Conservation (phyloP, 805 yeast species). For the Candida fluviatilis region DNA sequence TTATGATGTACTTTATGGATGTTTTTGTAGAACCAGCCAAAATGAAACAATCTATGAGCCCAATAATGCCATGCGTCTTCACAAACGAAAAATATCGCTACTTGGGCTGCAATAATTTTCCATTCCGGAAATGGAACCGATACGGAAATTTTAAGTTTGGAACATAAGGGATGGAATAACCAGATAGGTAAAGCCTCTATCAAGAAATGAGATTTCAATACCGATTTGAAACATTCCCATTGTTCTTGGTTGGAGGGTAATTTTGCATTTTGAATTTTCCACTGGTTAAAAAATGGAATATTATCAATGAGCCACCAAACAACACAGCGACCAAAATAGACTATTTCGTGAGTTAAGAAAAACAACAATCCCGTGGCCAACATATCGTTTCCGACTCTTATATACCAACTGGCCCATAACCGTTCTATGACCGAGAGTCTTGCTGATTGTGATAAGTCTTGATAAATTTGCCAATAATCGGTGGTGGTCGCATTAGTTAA, state of each 20-base stretch:
- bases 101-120: constrained; percentile 57
- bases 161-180: constrained; percentile 93
- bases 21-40: constrained; percentile 83
- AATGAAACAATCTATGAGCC: constrained; percentile 88
- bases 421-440: constrained; percentile 43
- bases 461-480: constrained; percentile 4
- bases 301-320: constrained; percentile 91
- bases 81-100: constrained; percentile 70
- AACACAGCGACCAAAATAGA: constrained; percentile 87
- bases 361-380: constrained; percentile 89
- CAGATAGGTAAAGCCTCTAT: constrained; percentile 96
- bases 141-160: constrained; percentile 69
- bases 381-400: constrained; percentile 79
- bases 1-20: constrained; percentile 97
- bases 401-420: constrained; percentile 87
- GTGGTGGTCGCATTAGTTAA: background rate
- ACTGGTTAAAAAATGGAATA: constrained; percentile 79
- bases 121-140: constrained; percentile 81
- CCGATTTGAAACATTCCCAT: constrained; percentile 87
- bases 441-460: constrained; percentile 3
- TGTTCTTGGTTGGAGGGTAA: constrained; percentile 80
- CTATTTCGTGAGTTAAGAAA: constrained; percentile 76
- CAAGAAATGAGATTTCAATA: constrained; percentile 78
- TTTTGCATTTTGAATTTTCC: constrained; percentile 86
- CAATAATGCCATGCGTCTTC: constrained; percentile 98